A percentile compares a stretch with the other conserved stretches of the same genome.
Conservation (phyloP, 306 rosid species). For the Prunus persica region Prunus_persica_NCBIv2 NC_034013.1:11236001-11236500, state of each 20-base stretch:
- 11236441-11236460: no score
- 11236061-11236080: conserved; percentile 16
- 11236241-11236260: neutral
- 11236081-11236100: neutral
- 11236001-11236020: neutral
- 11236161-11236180: neutral
- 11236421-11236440: no score
- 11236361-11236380: no score
- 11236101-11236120: conserved; percentile 5
- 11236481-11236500: no score
- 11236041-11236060: conserved; percentile 16
- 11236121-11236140: neutral
- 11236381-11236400: no score
- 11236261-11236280: neutral
- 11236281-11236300: neutral
- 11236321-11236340: no score
- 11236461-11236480: no score
- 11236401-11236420: no score
- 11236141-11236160: neutral
- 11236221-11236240: neutral
- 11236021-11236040: neutral
- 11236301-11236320: no score
- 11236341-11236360: no score
- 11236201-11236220: neutral
- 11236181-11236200: neutral